Evolutionary conservation across 202 grass and related monocot genomes (phyloP), one percentile per base, ranked within the genome.

Genomic region (Digitaria exilis): DNA sequence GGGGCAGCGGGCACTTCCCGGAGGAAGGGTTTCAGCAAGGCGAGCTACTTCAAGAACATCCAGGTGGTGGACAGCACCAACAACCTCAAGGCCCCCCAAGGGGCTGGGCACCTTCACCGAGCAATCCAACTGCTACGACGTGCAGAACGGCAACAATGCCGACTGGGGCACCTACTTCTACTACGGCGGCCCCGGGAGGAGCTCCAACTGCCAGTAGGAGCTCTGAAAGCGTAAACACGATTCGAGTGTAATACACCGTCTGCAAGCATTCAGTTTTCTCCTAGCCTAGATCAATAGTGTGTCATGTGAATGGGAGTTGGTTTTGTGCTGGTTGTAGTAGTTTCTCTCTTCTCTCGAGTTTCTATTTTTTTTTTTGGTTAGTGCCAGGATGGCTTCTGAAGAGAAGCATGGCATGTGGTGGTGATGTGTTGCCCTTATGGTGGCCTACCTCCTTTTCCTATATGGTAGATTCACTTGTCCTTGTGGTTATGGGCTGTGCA

Each of bases 151-250:
- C 54, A 95, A 89, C 88, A 98, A 91, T 11, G 87, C 45, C 0
- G 90, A 95, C 57, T 98, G 95, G 95, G 95, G 95, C 71, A 89
- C 84, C n/a, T 95, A 98, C 80, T 98, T 98, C 71, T 98, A 98
- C 89, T 98, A 98, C 19, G 95, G 95, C 28, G 95, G 95, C 65
- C 92, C 95, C 8, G 95, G 95, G 44, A 88, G 89, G 89, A 98
- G 94, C 95, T 78, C 92, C 43, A 90, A 69, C 59, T 98, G 95
- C 86, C 90, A 71, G 73, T 97, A 84, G 73, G 91, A 84, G 75
- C n/a, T 29, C 15, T 0, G 34, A 43, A 15, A 54, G 28, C 18
- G 14, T 52, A 11, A 8, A 65, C 49, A n/a, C 80, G 6, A 75
- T 86, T 83, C 59, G 17, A 59, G 29, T 87, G 76, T 74, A 78